Evolutionary conservation across 192 early-diverging fungal species (phyloP).

Genomic region (Mortierella alpina): DNA sequence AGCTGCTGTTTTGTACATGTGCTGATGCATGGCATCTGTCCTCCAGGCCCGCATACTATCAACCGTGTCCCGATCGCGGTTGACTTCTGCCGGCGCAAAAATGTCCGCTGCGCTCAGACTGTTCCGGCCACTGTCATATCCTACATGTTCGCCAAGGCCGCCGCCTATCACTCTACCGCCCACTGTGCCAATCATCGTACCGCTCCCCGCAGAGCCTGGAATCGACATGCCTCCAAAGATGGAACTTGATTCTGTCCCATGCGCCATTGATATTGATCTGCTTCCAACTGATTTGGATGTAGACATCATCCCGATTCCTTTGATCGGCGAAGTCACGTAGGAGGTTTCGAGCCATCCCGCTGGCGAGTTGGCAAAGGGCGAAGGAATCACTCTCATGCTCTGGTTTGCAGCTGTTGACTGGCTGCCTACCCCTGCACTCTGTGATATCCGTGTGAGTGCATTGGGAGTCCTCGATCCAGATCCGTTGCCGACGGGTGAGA

Average conservation of each 20-base stretch:
- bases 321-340: not conserved
- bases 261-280: not conserved
- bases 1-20: constrained; percentile 65
- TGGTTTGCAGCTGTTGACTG: constrained; percentile 9
- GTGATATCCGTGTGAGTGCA: not conserved
- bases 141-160: not conserved
- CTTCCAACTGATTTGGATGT: not conserved
- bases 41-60: constrained; percentile 64
- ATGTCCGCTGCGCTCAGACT: constrained; percentile 4
- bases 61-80: constrained; percentile 25
- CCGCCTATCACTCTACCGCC: not conserved
- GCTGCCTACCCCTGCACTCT: not conserved
- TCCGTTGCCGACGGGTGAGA: constrained; percentile 19
- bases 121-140: constrained; percentile 7
- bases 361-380: constrained; percentile 34
- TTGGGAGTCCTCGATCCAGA: constrained; percentile 20
- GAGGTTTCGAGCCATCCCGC: constrained; percentile 29
- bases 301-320: not conserved
- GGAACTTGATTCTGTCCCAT: not conserved
- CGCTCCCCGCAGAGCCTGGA: constrained; percentile 1
- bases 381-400: constrained; percentile 32
- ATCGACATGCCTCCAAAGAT: not conserved
- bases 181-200: not conserved
- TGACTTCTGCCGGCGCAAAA: constrained; percentile 17
- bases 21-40: constrained; percentile 62